Base-by-base conservation (phyloP, 441 rosid species). In the Gossypium trilobum region DNA sequence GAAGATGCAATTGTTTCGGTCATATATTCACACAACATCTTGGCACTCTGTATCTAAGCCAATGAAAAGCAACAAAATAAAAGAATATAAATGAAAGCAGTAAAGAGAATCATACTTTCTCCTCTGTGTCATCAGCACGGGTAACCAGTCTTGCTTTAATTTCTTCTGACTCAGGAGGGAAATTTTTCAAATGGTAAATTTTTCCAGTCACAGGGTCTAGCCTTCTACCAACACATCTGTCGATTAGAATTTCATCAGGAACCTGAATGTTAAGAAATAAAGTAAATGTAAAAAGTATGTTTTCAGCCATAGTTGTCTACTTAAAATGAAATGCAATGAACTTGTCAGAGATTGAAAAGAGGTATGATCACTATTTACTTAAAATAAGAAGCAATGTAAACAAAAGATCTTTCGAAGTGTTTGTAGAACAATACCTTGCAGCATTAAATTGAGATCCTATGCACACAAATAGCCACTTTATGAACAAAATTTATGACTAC, bases 181-280 rank as follows among this genome's bases (percentile, higher is more conserved):
- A 85, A 77, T 75, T 81, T 78, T 75, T 86, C n/a, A 88, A 46
- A 80, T 90, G 96, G 80, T 91, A 94, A 68, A 91, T 88, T 85
- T 88, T 91, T 73, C 92, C 89, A 5, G 92, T 87, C 59, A 76
- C 72, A 10, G 95, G 96, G 70, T 91, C 97, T 61, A 90, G 81
- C 81, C 89, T 86, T 85, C 97, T 86, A 78, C 97, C 96, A 79
- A 87, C 86, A 76, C 97, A 91, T 94, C 97, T 89, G 80, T 89
- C 87, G 72, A 90, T 86, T 77, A 91, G 89, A 86, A 83, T 85
- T 80, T 88, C 94, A 80, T 90, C 97, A 85, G 95, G 97, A 87
- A 91, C 97, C 97, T 91, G 97, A 79, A 74, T 55, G 81, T 72
- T 77, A 72, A 77, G 73, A 78, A 72, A 78, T 76, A 57, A 33